Conservation (phyloP, 2,329 filamentous ascomycete species). For the Talaromyces rugulosus region DNA sequence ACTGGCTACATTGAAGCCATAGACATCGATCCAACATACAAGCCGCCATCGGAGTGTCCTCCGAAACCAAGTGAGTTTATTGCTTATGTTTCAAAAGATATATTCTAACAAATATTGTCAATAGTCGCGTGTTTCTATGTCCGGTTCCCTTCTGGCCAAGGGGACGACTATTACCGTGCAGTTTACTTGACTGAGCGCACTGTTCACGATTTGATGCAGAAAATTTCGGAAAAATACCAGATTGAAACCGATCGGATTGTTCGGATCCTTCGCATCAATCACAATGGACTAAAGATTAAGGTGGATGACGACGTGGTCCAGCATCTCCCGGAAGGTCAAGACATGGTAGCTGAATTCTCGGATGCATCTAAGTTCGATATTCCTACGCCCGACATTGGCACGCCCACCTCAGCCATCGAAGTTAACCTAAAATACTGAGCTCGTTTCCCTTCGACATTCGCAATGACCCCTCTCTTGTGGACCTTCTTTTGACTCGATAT, state of each 20-base stretch:
- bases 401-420: conserved; percentile 35
- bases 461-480: not conserved
- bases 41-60: conserved; percentile 67
- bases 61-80: conserved; percentile 59
- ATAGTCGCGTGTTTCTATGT: conserved; percentile 86
- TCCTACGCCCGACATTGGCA: conserved; percentile 17
- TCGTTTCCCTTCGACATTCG: conserved; percentile 6
- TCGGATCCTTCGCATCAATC: conserved; percentile 67
- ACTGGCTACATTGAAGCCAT: conserved; percentile 86
- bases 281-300: conserved; percentile 73
- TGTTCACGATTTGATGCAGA: conserved; percentile 66
- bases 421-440: conserved; percentile 51
- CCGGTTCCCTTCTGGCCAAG: conserved; percentile 50
- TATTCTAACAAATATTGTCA: conserved; percentile 24
- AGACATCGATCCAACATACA: conserved; percentile 82
- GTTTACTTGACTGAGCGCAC: conserved; percentile 79
- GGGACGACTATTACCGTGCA: conserved; percentile 69
- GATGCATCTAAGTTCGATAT: conserved; percentile 50
- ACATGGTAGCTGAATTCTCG: conserved; percentile 70
- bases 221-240: conserved; percentile 74
- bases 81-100: not conserved
- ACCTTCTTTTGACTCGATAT: not conserved
- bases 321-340: conserved; percentile 82
- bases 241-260: conserved; percentile 69
- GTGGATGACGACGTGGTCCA: conserved; percentile 86